Evolutionary conservation across 1,284 basidiomycete genomes (phyloP), one percentile per base, ranked within the genome.

Genomic region (Macrocybe sp.): DNA sequence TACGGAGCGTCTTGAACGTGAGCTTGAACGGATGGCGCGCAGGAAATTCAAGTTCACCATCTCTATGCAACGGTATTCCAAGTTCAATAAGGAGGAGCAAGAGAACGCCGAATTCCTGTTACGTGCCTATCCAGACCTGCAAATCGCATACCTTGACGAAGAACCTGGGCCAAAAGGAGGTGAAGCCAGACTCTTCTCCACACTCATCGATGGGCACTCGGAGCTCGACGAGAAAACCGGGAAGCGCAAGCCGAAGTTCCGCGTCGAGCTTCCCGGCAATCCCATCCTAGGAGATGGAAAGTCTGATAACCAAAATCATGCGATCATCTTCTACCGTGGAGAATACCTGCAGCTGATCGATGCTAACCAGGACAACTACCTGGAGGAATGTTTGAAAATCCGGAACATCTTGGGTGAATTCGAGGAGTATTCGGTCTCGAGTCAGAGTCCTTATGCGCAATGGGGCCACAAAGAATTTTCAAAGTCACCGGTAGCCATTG

Each of bases 231-330:
- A 94, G 58, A 81, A 75, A 57, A 88, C 85, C 49, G 93, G 94
- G 51, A 92, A 89, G 67, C 79, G 97, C 58, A 87, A 92, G 60
- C 96, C 97, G 61, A 99, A 99, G 74, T 99, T 99, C 80, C 85
- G 94, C 55, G 79, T 99, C 60, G 96, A 99, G 70, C 75, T 99
- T 7, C 97, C 97, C 30, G 97, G 96, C 50, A 99, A 99, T 69
- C 97, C 96, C n/a, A 99, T 99, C 66, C 83, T 99, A 47, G 96
- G 96, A 60, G 96, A 99, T 65, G 97, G 97, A 52, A 99, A 99
- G 74, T 97, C 94, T 29, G 96, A 99, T 73, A 99, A 99, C 70
- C 97, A 99, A 77, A 99, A 99, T 70, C 97, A 99, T 64, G 95
- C 97, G 45, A 97, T 99, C 64, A 80, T 98, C 66, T 99, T 99